Percentiles rank a stretch among this genome's conserved stretches.
Conservation (phyloP, 1,284 basidiomycete genomes). For the Cryptococcus sp. region DNA sequence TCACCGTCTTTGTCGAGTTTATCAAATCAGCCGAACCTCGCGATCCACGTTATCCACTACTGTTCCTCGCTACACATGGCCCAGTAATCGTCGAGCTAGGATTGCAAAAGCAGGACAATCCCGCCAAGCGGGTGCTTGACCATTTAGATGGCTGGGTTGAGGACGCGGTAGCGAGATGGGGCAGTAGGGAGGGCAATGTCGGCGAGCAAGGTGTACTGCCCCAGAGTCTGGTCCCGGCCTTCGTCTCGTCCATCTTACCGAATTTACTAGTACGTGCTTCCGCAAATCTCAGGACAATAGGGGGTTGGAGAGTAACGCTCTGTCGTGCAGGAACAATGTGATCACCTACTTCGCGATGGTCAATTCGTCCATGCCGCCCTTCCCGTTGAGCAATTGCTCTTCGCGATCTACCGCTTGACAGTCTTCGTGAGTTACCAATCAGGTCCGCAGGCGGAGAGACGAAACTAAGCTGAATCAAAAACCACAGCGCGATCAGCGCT, state of each 20-base stretch:
- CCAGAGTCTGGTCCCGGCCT: slow-evolving; percentile 3
- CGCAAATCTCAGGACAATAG: background rate
- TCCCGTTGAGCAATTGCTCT: slow-evolving; percentile 10
- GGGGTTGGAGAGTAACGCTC: no score
- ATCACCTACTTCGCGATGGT: background rate
- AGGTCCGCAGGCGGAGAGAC: background rate
- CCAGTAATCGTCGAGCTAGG: slow-evolving; percentile 8
- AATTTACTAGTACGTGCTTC: slow-evolving; percentile 10
- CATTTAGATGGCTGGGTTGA: slow-evolving; percentile 13
- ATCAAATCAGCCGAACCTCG: slow-evolving; percentile 8
- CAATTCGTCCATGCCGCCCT: background rate
- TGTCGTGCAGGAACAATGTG: background rate
- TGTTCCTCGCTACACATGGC: slow-evolving; percentile 22
- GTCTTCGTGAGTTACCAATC: slow-evolving; percentile 1
- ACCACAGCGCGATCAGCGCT: slow-evolving; percentile 9
- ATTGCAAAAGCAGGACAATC: slow-evolving; percentile 9
- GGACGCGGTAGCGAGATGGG: slow-evolving; percentile 10
- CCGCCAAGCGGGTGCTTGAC: slow-evolving; percentile 14
- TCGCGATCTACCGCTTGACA: slow-evolving; percentile 10
- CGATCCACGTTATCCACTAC: slow-evolving; percentile 17
- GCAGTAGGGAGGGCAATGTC: background rate
- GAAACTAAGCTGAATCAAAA: background rate
- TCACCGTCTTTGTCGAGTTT: slow-evolving; percentile 13
- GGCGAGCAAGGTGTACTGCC: slow-evolving; percentile 8
- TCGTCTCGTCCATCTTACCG: slow-evolving; percentile 4